Percentiles rank a stretch among this genome's conserved stretches.
phyloP scores from a whole-genome alignment of 2,329 filamentous ascomycete genomes.

The Fusarium acutatum region DNA sequence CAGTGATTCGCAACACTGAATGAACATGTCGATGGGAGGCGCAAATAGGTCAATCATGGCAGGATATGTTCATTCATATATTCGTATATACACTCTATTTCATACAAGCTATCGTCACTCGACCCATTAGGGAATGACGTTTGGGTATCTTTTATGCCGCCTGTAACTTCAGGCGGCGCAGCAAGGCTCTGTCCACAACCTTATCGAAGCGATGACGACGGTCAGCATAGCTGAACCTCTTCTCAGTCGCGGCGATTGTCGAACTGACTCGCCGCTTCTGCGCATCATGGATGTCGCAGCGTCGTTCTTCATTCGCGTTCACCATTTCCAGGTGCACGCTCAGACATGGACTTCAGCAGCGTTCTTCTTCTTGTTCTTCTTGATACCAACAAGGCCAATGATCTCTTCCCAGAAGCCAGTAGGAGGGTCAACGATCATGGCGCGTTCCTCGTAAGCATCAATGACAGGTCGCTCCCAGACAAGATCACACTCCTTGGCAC shows the following conservation, averaged over 20 bases:
- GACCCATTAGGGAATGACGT: background rate
- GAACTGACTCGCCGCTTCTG: background rate
- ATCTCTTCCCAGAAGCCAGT: conserved; percentile 49
- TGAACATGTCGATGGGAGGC: background rate
- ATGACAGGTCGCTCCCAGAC: conserved; percentile 62
- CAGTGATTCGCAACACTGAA: background rate
- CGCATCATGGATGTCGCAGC: background rate
- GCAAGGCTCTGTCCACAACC: background rate
- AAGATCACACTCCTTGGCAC: conserved; percentile 60
- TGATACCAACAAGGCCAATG: conserved; percentile 17
- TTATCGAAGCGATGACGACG: background rate
- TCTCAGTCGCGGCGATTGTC: background rate
- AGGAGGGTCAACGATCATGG: conserved; percentile 47
- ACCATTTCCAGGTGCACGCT: background rate
- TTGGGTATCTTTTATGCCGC: conserved; percentile 11
- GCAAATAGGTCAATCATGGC: background rate
- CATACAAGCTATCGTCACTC: conserved; percentile 8
- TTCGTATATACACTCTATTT: conserved; percentile 6
- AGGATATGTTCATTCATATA: conserved; percentile 6
- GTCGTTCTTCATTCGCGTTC: background rate
- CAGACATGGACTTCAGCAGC: conserved; percentile 17
- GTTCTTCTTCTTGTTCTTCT: conserved; percentile 23
- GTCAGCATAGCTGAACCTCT: background rate
- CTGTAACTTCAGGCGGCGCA: background rate
- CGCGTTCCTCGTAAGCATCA: conserved; percentile 58